Percentiles rank a stretch among this genome's conserved stretches.
Conservation (phyloP, 2,329 filamentous ascomycete genomes). For the Epichloe gansuensis region DNA sequence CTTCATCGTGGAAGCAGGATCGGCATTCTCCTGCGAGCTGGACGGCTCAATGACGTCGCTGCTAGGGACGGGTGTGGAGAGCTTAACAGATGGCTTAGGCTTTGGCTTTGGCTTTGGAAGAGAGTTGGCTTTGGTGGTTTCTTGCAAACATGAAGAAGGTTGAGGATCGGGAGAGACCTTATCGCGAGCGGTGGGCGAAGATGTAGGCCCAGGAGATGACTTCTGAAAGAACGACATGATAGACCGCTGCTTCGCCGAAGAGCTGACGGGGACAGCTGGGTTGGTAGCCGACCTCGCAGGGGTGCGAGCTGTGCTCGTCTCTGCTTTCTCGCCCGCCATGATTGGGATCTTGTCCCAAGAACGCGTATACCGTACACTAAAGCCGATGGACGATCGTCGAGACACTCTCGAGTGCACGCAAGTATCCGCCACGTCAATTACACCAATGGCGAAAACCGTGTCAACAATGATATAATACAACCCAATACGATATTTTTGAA, state of each 20-base stretch:
- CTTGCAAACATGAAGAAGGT: constrained; percentile 24
- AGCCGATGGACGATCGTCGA: neutral
- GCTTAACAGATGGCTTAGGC: constrained; percentile 26
- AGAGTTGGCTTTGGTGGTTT: constrained; percentile 29
- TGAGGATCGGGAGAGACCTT: constrained; percentile 21
- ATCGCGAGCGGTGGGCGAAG: constrained; percentile 19
- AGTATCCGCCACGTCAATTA: neutral
- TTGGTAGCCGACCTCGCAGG: constrained; percentile 4
- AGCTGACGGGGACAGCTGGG: constrained; percentile 11
- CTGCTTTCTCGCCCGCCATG: constrained; percentile 5
- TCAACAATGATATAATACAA: neutral
- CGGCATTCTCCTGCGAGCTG: constrained; percentile 56
- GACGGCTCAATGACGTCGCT: constrained; percentile 59
- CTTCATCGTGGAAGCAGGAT: constrained; percentile 31
- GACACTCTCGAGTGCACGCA: neutral
- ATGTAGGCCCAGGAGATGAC: constrained; percentile 22
- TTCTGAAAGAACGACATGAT: constrained; percentile 34
- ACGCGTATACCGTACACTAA: neutral
- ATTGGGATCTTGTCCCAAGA: neutral
- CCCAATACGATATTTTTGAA: neutral
- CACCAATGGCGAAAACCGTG: neutral
- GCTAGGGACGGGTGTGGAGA: constrained; percentile 62
- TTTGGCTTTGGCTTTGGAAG: constrained; percentile 25
- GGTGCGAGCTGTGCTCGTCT: constrained; percentile 3
- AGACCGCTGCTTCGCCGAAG: constrained; percentile 27